phyloP scores from a whole-genome alignment of 1,284 basidiomycete genomes.

The Mixia osmundae region DNA sequence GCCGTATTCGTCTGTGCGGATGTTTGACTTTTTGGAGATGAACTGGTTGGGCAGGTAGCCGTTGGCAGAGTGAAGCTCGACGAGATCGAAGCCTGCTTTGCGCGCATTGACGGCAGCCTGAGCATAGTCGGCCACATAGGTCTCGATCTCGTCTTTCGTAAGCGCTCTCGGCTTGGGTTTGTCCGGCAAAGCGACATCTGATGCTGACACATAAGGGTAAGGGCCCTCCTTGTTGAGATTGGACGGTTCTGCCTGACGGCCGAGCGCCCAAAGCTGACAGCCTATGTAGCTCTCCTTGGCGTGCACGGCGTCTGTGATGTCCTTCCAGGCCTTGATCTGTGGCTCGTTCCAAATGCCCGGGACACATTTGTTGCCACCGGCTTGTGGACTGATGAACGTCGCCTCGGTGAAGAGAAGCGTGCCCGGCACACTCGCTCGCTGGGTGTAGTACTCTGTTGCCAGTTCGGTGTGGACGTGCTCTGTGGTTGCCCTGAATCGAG shows the following conservation, averaged over 20 bases:
- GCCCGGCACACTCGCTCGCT: slow-evolving; percentile 27
- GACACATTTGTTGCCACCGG: slow-evolving; percentile 16
- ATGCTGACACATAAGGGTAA: slow-evolving; percentile 24
- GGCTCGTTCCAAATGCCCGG: slow-evolving; percentile 29
- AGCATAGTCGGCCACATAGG: slow-evolving; percentile 28
- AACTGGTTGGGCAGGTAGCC: slow-evolving; percentile 37
- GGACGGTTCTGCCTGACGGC: slow-evolving; percentile 23
- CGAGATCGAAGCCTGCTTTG: slow-evolving; percentile 39
- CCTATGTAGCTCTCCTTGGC: slow-evolving; percentile 28
- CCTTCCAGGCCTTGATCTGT: slow-evolving; percentile 30
- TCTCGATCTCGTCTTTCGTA: slow-evolving; percentile 17
- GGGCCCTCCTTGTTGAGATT: slow-evolving; percentile 17
- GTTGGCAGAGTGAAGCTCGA: slow-evolving; percentile 29
- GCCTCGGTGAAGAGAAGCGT: slow-evolving; percentile 31
- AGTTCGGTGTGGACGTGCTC: slow-evolving; percentile 2
- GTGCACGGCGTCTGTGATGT: slow-evolving; percentile 26
- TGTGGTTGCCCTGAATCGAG: neutral
- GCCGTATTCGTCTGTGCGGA: slow-evolving; percentile 36
- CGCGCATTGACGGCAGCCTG: slow-evolving; percentile 28
- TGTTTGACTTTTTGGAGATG: slow-evolving; percentile 30
- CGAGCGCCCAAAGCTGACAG: slow-evolving; percentile 31
- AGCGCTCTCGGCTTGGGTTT: slow-evolving; percentile 15
- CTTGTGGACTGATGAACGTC: slow-evolving; percentile 23
- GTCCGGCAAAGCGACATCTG: slow-evolving; percentile 24
- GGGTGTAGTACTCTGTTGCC: slow-evolving; percentile 26